Base-by-base conservation (phyloP, 2,329 filamentous ascomycete species). In the Emergomyces pasteurianus region DNA sequence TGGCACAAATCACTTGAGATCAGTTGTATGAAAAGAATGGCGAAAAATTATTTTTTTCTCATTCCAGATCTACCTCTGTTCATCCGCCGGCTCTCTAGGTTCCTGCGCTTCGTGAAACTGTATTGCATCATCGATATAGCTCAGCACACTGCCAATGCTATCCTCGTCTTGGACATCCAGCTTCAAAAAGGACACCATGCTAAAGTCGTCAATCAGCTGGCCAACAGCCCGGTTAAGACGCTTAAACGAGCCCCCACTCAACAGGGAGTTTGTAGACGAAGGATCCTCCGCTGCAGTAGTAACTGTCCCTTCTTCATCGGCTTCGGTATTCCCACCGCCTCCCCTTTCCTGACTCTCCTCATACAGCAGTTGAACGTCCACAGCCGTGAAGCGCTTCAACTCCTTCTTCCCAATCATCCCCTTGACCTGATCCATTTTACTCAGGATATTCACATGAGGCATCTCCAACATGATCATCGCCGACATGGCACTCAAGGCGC, bases 391-490 rank as follows among this genome's bases (percentile, higher is more conserved):
- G 26, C 90, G 83, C 77, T 95, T 95, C 63, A 99, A 73, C 67
- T 97, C 91, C 73, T 88, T 88, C 74, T 90, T 90, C 62, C 86
- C 86, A 31, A 97, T 83, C 74, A 94, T 89, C 46, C 89, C 90
- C 73, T 94, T 94, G 66, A 97, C 86, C 63, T 97, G 83, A 73
- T 99, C 94, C 92, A 97, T 97, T 78, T 99, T 99, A 71, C 88
- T 95, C 60, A 99, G 79, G 63, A 99, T 88, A 73, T 99, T 99
- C 71, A 99, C 85, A 72, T 99, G 94, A 4, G 94, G 94, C 65
- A 97, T 85, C 76, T 97, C 94, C 64, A 99, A 83, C 90, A 97
- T 94, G 69, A 99, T 85, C 94, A 99, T 99, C 65, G 94, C 92
- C 70, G 89, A 95, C 94, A 99, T 97, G 65, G 94, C 94, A 71